phyloP scores from a whole-genome alignment of 306 rosid genomes.

The Acacia melanoxylon region DNA sequence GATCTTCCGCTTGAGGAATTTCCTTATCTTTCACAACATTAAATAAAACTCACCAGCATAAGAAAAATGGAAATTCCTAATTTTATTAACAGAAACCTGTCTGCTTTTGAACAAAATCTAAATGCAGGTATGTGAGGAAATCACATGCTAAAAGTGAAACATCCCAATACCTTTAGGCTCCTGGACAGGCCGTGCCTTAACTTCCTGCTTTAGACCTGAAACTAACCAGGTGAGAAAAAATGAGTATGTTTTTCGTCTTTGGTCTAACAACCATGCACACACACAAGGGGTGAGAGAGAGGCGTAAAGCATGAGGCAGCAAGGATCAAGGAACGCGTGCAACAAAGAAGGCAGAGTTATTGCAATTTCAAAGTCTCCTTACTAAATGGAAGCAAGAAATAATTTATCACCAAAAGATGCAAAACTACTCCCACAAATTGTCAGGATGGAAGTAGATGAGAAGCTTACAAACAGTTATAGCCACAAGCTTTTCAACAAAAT shows the following conservation, averaged over 20 bases:
- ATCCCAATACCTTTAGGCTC: constrained; percentile 55
- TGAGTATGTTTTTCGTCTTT: constrained; percentile 10
- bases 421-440: constrained; percentile 12
- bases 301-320: constrained; percentile 6
- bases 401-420: neutral
- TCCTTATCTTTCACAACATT: constrained; percentile 59
- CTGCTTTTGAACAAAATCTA: constrained; percentile 10
- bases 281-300: neutral
- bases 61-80: constrained; percentile 5
- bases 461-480: neutral
- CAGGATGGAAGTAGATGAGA: neutral
- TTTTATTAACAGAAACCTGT: neutral
- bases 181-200: constrained; percentile 36
- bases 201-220: constrained; percentile 54
- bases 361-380: neutral
- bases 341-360: constrained; percentile 15
- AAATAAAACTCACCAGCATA: constrained; percentile 36
- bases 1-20: constrained; percentile 30
- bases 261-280: constrained; percentile 1
- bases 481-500: neutral
- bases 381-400: neutral
- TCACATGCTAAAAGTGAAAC: constrained; percentile 5
- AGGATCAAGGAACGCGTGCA: constrained; percentile 25
- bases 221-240: constrained; percentile 29
- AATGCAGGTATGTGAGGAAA: neutral